Evolutionary conservation across 495 filamentous ascomycete species (phyloP).

Genomic region (Penicillium lividum): DNA sequence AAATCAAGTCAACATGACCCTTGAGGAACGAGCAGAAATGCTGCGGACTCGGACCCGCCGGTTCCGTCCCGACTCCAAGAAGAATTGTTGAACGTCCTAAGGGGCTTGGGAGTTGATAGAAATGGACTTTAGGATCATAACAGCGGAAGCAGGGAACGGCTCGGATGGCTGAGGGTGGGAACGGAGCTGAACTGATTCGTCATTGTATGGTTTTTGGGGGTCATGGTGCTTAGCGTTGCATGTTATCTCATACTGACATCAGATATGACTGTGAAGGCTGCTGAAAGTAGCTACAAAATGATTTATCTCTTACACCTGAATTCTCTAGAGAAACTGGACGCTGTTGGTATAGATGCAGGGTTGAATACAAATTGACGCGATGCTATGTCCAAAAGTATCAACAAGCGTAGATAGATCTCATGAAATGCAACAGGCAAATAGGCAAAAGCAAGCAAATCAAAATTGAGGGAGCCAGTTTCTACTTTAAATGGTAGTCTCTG

Average conservation of each 20-base stretch:
- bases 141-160: neutral
- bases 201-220: neutral
- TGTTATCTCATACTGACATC: neutral
- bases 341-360: neutral
- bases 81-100: neutral
- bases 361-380: neutral
- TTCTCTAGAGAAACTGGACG: neutral
- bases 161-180: neutral
- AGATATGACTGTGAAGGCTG: neutral
- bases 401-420: neutral
- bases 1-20: slow-evolving; percentile 61
- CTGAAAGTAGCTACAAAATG: neutral
- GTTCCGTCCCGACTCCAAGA: slow-evolving; percentile 35
- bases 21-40: slow-evolving; percentile 61
- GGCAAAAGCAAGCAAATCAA: neutral
- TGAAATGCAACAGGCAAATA: neutral
- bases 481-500: slow-evolving; percentile 12
- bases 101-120: neutral
- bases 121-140: neutral
- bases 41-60: slow-evolving; percentile 59
- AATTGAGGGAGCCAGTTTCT: neutral
- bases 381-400: neutral
- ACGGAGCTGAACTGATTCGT: neutral
- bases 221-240: neutral
- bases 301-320: neutral